Percentiles rank a stretch among this genome's conserved stretches.
phyloP scores from a whole-genome alignment of 2,329 filamentous ascomycete species.

The Fusarium sp. region DNA sequence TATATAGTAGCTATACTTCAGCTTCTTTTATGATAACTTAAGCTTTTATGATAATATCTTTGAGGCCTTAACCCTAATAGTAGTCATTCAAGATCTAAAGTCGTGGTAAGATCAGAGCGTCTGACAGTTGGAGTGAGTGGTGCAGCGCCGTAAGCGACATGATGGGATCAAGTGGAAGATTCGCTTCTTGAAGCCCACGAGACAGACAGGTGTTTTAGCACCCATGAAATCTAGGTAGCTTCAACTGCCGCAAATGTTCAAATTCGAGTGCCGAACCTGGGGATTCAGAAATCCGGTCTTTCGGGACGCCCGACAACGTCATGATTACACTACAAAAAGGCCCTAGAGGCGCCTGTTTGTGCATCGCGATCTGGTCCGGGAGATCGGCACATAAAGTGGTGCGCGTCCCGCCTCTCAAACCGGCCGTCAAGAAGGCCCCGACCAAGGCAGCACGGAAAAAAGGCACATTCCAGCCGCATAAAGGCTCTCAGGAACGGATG shows the following conservation, averaged over 20 bases:
- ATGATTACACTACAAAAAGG: slow-evolving; percentile 22
- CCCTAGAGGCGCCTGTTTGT: background rate
- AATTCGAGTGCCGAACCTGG: slow-evolving; percentile 10
- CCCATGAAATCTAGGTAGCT: background rate
- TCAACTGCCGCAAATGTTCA: slow-evolving; percentile 2
- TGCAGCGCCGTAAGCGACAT: too few relatives aligned
- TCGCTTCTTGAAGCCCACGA: too few relatives aligned
- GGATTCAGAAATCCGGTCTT: slow-evolving; percentile 14
- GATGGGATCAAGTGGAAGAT: too few relatives aligned
- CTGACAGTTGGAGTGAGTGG: too few relatives aligned
- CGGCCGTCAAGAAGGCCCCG: background rate
- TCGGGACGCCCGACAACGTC: slow-evolving; percentile 28
- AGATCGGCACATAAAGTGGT: slow-evolving; percentile 33
- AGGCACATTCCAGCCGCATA: slow-evolving; percentile 13
- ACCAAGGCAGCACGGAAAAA: slow-evolving; percentile 28
- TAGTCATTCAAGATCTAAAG: background rate
- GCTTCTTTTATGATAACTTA: too few relatives aligned
- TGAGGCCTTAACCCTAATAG: too few relatives aligned
- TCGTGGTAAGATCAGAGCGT: too few relatives aligned
- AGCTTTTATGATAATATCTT: too few relatives aligned
- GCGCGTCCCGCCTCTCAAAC: slow-evolving; percentile 3
- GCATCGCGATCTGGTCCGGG: slow-evolving; percentile 18
- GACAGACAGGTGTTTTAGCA: too few relatives aligned
- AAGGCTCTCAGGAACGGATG: slow-evolving; percentile 15
- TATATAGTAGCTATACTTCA: too few relatives aligned